Conservation (phyloP, 495 filamentous ascomycete genomes). For the Penicillium salamii region DNA sequence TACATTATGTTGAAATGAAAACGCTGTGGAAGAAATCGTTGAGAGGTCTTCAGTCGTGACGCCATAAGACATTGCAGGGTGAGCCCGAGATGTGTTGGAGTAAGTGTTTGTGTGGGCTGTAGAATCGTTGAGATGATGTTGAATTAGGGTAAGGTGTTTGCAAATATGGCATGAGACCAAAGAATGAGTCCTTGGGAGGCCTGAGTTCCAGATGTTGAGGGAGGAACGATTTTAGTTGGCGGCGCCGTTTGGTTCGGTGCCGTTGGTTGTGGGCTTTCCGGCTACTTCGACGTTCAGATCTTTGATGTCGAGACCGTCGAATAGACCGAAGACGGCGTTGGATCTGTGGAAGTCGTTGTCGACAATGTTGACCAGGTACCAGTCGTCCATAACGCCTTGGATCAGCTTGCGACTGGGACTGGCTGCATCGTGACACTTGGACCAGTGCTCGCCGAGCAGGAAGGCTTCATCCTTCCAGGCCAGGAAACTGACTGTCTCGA, state of each 20-base stretch:
- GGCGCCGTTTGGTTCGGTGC: conserved; percentile 22
- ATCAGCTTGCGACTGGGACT: conserved; percentile 83
- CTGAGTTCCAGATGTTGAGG: conserved; percentile 12
- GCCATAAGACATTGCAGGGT: conserved; percentile 42
- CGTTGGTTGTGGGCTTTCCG: conserved; percentile 20
- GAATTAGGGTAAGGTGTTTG: conserved; percentile 36
- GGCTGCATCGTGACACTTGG: conserved; percentile 75
- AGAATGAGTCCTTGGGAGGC: not conserved
- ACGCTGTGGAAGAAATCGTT: conserved; percentile 51
- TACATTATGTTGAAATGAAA: conserved; percentile 44
- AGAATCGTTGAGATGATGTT: conserved; percentile 48
- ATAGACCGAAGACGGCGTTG: conserved; percentile 34
- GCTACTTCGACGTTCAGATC: conserved; percentile 53
- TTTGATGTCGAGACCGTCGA: conserved; percentile 71
- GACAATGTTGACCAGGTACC: conserved; percentile 97
- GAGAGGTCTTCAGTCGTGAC: conserved; percentile 50
- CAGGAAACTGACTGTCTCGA: conserved; percentile 95
- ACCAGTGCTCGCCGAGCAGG: conserved; percentile 89
- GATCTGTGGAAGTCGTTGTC: conserved; percentile 22
- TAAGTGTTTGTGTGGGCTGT: conserved; percentile 19
- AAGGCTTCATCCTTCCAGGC: conserved; percentile 99
- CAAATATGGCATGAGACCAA: conserved; percentile 9
- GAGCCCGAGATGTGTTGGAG: conserved; percentile 32
- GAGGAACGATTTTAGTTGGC: conserved; percentile 27
- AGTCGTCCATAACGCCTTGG: conserved; percentile 77